phyloP scores from a whole-genome alignment of 2,329 filamentous ascomycete species.

The Neodidymelliopsis sp. region DNA sequence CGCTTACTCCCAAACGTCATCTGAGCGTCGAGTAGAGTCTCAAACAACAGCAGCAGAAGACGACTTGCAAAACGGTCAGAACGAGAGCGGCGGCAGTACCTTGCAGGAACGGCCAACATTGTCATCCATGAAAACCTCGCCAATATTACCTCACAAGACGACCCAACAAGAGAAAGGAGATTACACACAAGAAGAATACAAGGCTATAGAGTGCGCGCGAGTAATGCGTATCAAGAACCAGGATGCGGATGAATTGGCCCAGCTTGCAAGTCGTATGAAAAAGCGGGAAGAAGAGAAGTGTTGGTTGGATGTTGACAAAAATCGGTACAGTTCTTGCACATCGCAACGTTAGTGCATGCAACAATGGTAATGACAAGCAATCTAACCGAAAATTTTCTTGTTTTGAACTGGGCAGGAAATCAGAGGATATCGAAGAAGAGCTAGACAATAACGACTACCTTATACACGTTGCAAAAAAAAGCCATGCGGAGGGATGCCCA shows the following conservation, averaged over 20 bases:
- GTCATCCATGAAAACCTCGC: neutral
- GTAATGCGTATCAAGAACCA: neutral
- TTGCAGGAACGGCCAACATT: neutral
- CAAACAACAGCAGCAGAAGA: neutral
- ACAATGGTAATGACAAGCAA: too few species aligned
- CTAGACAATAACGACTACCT: neutral
- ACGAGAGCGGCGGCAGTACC: neutral
- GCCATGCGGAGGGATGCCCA: neutral
- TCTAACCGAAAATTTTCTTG: neutral
- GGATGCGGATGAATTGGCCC: neutral
- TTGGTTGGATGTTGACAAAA: too few species aligned
- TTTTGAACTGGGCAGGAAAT: neutral
- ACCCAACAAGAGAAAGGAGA: neutral
- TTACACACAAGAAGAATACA: neutral
- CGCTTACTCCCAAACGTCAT: too few species aligned
- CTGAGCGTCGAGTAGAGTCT: too few species aligned
- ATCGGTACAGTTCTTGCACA: too few species aligned
- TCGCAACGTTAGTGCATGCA: neutral
- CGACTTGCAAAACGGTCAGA: neutral
- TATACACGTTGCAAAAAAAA: neutral
- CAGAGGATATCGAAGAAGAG: neutral
- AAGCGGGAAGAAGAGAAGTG: neutral
- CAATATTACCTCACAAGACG: too few species aligned
- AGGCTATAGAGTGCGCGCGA: slow-evolving; percentile 1
- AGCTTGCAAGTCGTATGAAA: neutral